Conservation (phyloP, 140 eudicot species). For the Oenanthe javanica region DNA sequence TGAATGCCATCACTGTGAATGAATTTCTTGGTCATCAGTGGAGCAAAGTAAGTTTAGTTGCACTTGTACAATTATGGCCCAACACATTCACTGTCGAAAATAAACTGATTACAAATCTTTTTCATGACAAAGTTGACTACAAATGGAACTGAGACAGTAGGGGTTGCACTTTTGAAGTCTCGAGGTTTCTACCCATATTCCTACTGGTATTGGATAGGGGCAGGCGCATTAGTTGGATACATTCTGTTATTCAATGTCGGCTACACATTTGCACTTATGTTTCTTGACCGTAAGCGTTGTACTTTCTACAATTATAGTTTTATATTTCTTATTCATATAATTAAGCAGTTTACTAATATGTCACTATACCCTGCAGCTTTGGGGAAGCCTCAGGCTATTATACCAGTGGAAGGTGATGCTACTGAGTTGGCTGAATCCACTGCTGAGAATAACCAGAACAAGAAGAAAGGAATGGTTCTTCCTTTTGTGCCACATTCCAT, state of each 20-base stretch:
- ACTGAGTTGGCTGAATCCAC: constrained; percentile 21
- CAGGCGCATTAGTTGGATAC: constrained; percentile 38
- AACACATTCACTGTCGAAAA: neutral
- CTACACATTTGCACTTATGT: constrained; percentile 36
- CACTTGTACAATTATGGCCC: neutral
- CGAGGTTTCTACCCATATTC: constrained; percentile 57
- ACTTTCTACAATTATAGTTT: neutral
- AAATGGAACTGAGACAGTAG: constrained; percentile 16
- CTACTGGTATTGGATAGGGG: constrained; percentile 64
- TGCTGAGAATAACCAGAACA: constrained; percentile 23
- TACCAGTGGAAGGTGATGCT: constrained; percentile 24
- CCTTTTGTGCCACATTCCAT: constrained; percentile 83
- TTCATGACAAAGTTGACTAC: constrained; percentile 17
- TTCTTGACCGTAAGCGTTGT: constrained; percentile 46
- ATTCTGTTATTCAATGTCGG: constrained; percentile 30
- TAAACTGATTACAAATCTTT: neutral
- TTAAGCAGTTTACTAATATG: neutral
- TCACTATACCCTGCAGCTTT: constrained; percentile 34
- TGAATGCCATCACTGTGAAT: constrained; percentile 58
- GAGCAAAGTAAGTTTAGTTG: constrained; percentile 41
- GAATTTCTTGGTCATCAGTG: constrained; percentile 71
- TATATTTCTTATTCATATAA: neutral
- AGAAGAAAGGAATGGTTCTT: constrained; percentile 82
- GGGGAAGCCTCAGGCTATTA: constrained; percentile 51
- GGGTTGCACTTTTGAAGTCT: constrained; percentile 34